Evolutionary conservation across 2,329 filamentous ascomycete species (phyloP).

Genomic region (Ascochyta rabiei): DNA sequence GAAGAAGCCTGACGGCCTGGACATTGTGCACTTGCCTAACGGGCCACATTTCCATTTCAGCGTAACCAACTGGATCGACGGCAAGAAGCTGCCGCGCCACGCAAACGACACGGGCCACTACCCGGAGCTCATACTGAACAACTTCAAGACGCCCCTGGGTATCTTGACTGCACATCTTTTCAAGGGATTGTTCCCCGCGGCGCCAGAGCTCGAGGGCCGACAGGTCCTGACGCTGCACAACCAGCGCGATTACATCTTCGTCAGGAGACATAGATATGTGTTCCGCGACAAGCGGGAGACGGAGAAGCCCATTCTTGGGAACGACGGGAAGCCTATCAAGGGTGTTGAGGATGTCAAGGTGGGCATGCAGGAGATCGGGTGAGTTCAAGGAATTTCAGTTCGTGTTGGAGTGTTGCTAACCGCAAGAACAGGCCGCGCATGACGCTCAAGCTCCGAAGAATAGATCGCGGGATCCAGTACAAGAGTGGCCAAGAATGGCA

Average conservation of each 20-base stretch:
- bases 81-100: conserved; percentile 85
- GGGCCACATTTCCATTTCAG: conserved; percentile 94
- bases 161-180: conserved; percentile 85
- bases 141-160: conserved; percentile 92
- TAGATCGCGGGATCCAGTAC: conserved; percentile 86
- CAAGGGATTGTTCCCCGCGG: conserved; percentile 76
- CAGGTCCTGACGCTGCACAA: conserved; percentile 95
- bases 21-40: conserved; percentile 79
- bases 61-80: conserved; percentile 88
- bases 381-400: background rate
- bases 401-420: background rate
- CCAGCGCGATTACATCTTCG: conserved; percentile 94
- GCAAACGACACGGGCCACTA: conserved; percentile 86
- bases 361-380: conserved; percentile 86
- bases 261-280: conserved; percentile 86
- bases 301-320: conserved; percentile 82
- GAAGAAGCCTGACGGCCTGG: conserved; percentile 82
- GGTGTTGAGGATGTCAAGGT: conserved; percentile 86
- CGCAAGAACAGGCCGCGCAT: conserved; percentile 55
- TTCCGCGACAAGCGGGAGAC: conserved; percentile 87
- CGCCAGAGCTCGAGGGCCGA: conserved; percentile 81
- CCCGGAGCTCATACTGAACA: conserved; percentile 88
- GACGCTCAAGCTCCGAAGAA: conserved; percentile 85
- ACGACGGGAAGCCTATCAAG: conserved; percentile 81
- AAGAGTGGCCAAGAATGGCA: conserved; percentile 86